A percentile compares a stretch with the other conserved stretches of the same genome.
Conservation (phyloP, 306 rosid genomes). For the Cicer arietinum region DNA sequence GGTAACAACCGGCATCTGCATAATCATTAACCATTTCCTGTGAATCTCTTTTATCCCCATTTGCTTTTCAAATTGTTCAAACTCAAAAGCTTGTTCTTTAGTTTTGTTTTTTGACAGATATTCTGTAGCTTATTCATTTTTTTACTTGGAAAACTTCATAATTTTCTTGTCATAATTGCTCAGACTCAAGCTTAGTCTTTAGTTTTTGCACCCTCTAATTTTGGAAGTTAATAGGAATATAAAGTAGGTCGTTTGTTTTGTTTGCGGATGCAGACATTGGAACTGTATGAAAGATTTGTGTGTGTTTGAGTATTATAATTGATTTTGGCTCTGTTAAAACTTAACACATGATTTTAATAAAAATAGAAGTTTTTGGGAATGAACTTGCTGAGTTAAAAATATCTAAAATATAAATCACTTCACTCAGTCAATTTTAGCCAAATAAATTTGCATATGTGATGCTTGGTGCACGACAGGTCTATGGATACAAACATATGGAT, state of each 20-base stretch:
- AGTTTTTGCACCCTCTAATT: conserved; percentile 7
- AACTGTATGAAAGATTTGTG: not conserved
- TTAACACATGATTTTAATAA: not conserved
- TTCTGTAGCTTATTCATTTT: too few relatives aligned
- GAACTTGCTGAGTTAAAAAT: not conserved
- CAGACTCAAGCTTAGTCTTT: not conserved
- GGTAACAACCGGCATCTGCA: conserved; percentile 48
- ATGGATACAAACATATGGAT: not conserved
- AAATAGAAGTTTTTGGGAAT: not conserved
- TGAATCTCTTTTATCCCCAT: not conserved
- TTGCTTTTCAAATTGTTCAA: too few relatives aligned
- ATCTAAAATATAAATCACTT: not conserved
- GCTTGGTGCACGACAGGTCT: not conserved
- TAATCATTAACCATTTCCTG: not conserved
- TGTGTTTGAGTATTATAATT: not conserved
- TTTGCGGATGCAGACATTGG: not conserved
- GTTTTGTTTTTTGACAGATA: too few relatives aligned
- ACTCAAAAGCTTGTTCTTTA: too few relatives aligned
- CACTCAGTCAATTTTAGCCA: not conserved
- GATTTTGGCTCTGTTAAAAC: not conserved
- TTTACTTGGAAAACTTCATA: not conserved
- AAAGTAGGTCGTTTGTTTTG: not conserved
- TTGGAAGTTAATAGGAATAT: not conserved
- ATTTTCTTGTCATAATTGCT: not conserved
- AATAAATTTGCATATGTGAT: not conserved